Percentiles rank a stretch among this genome's conserved stretches.
These are phyloP conservation scores for Monascus ruber DNA, from an alignment of 2,329 filamentous ascomycete species.

Conservation along the genomic window DNA sequence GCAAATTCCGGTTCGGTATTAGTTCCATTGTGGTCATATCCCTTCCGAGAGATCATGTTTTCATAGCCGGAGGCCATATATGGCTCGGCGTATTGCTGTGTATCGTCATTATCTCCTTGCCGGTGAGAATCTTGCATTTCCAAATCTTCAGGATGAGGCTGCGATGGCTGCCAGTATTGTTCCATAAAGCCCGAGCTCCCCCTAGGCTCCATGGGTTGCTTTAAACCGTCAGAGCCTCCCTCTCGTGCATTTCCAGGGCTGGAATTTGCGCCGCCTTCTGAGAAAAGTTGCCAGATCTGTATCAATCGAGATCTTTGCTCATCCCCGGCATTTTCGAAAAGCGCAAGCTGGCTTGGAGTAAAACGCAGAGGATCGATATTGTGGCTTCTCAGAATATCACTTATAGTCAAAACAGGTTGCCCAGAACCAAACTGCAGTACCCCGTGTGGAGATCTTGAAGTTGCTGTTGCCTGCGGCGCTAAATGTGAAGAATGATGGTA, in stretches of 20 bases:
- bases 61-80: slow-evolving; percentile 81
- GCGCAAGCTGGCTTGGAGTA: slow-evolving; percentile 61
- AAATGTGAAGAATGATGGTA: slow-evolving; percentile 72
- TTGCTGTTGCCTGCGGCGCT: slow-evolving; percentile 24
- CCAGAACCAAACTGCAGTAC: slow-evolving; percentile 15
- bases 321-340: slow-evolving; percentile 65
- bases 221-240: neutral
- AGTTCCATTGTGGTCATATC: slow-evolving; percentile 39
- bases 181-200: neutral
- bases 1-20: slow-evolving; percentile 1
- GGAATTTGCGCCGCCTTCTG: slow-evolving; percentile 19
- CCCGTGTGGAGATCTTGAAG: slow-evolving; percentile 35
- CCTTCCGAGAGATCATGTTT: slow-evolving; percentile 47
- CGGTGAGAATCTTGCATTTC: slow-evolving; percentile 35
- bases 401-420: slow-evolving; percentile 20
- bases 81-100: slow-evolving; percentile 51
- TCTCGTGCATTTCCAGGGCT: neutral
- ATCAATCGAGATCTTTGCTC: slow-evolving; percentile 64
- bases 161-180: neutral
- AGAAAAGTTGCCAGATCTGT: slow-evolving; percentile 75
- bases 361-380: slow-evolving; percentile 60
- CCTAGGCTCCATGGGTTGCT: neutral
- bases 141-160: slow-evolving; percentile 7
- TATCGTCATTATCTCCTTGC: slow-evolving; percentile 9
- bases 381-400: slow-evolving; percentile 51